phyloP scores from a whole-genome alignment of 2,329 filamentous ascomycete genomes.

The Keithomyces neogunnii region DNA sequence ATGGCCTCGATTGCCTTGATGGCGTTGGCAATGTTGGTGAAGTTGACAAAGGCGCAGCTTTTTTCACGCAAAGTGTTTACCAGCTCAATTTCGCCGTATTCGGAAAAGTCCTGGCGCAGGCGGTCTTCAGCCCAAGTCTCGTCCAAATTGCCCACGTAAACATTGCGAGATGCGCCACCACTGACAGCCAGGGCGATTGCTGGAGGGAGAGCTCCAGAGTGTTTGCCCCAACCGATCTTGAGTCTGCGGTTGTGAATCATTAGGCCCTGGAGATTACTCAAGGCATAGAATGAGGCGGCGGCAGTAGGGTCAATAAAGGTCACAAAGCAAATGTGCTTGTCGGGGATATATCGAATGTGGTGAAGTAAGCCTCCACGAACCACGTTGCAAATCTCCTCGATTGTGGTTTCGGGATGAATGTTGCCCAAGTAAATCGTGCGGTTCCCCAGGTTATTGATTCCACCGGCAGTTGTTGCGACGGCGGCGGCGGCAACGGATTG shows the following conservation, averaged over 20 bases:
- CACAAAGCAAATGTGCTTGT: conserved; percentile 99
- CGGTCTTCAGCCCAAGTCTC: conserved; percentile 97
- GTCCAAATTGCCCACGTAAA: conserved; percentile 95
- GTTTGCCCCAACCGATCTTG: conserved; percentile 99
- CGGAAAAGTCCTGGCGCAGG: conserved; percentile 89
- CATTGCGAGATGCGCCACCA: conserved; percentile 93
- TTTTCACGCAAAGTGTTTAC: conserved; percentile 96
- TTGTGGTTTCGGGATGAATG: conserved; percentile 97
- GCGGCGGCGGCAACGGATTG: conserved; percentile 96
- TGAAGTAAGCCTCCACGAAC: conserved; percentile 91
- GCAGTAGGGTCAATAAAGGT: conserved; percentile 99
- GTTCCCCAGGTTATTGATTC: conserved; percentile 95
- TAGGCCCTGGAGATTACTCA: conserved; percentile 93
- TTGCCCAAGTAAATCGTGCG: conserved; percentile 96
- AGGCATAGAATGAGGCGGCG: conserved; percentile 92
- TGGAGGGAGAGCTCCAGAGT: conserved; percentile 90
- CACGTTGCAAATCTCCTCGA: conserved; percentile 99
- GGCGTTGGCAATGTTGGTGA: conserved; percentile 98
- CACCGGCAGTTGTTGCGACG: conserved; percentile 91
- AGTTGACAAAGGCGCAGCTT: conserved; percentile 99
- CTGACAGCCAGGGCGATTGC: conserved; percentile 94
- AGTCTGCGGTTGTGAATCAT: conserved; percentile 98
- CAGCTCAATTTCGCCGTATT: conserved; percentile 95
- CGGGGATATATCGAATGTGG: conserved; percentile 97
- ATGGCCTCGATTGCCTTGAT: conserved; percentile 99